A percentile compares a stretch with the other conserved stretches of the same genome.
Evolutionary conservation across 495 filamentous ascomycete species (phyloP).

Genomic region (Chlorociboria aeruginascens): DNA sequence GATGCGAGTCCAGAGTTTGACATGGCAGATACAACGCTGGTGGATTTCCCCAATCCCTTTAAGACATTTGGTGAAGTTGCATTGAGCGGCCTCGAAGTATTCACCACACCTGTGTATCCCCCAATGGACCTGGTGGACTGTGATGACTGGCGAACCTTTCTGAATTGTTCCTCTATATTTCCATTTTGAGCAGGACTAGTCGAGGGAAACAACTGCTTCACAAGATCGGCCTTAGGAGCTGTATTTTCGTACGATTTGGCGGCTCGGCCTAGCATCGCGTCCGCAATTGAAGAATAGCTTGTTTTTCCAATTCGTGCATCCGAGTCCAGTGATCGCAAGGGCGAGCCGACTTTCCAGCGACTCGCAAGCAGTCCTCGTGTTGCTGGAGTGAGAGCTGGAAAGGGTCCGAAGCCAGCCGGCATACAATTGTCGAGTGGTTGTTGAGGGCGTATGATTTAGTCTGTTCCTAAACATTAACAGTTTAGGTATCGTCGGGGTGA

Average conservation of each 20-base stretch:
- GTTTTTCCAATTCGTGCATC: slow-evolving; percentile 7
- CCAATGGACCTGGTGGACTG: slow-evolving; percentile 17
- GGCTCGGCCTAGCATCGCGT: slow-evolving; percentile 29
- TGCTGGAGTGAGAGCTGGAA: slow-evolving; percentile 13
- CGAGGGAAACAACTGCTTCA: slow-evolving; percentile 36
- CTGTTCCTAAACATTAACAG: no score
- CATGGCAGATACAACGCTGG: neutral
- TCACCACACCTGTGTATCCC: slow-evolving; percentile 7
- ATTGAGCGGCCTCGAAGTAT: slow-evolving; percentile 1
- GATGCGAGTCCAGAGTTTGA: slow-evolving; percentile 23
- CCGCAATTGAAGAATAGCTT: slow-evolving; percentile 17
- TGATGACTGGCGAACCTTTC: slow-evolving; percentile 12
- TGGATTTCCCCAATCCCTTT: slow-evolving; percentile 3
- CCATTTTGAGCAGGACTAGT: slow-evolving; percentile 29
- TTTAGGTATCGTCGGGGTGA: no score
- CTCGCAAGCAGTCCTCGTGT: slow-evolving; percentile 11
- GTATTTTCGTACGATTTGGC: slow-evolving; percentile 22
- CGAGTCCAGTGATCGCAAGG: slow-evolving; percentile 5
- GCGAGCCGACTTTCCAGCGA: slow-evolving; percentile 13
- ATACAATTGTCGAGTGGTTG: slow-evolving; percentile 15
- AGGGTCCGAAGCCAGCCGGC: slow-evolving; percentile 10
- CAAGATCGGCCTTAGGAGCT: slow-evolving; percentile 20
- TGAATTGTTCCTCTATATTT: slow-evolving; percentile 22
- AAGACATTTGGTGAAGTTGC: slow-evolving; percentile 14
- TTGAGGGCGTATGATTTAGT: neutral